Evolutionary conservation across 768 basidiomycete species (phyloP).

Genomic region (Amanita thiersii): DNA sequence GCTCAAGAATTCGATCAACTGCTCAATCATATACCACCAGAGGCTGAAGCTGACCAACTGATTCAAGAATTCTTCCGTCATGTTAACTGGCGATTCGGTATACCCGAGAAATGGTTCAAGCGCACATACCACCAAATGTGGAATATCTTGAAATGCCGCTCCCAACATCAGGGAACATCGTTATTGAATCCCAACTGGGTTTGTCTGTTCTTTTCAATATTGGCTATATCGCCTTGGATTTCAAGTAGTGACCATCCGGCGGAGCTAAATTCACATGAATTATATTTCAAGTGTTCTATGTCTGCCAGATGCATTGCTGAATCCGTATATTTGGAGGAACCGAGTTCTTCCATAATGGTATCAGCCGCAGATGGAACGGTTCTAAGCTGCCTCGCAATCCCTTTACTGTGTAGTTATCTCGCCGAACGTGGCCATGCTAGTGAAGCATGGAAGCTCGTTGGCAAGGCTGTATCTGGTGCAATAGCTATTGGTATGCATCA

Average conservation of each 20-base stretch:
- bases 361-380: slow-evolving; percentile 40
- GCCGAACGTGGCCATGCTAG: slow-evolving; percentile 38
- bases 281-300: slow-evolving; percentile 34
- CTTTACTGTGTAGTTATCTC: slow-evolving; percentile 36
- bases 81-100: slow-evolving; percentile 43
- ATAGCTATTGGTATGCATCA: slow-evolving; percentile 35
- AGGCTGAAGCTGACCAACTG: slow-evolving; percentile 24
- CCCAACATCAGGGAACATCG: slow-evolving; percentile 17
- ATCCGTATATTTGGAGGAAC: slow-evolving; percentile 29
- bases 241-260: slow-evolving; percentile 14
- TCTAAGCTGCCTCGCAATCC: slow-evolving; percentile 36
- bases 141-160: slow-evolving; percentile 25
- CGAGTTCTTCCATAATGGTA: slow-evolving; percentile 23
- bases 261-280: background rate
- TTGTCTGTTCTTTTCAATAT: slow-evolving; percentile 38
- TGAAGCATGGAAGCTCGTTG: slow-evolving; percentile 41
- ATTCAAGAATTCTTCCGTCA: slow-evolving; percentile 33
- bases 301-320: slow-evolving; percentile 38
- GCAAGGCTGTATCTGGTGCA: slow-evolving; percentile 29
- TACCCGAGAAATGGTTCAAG: slow-evolving; percentile 41
- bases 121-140: slow-evolving; percentile 37
- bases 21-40: slow-evolving; percentile 24
- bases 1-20: slow-evolving; percentile 22
- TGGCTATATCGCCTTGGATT: slow-evolving; percentile 29
- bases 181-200: slow-evolving; percentile 45